phyloP scores from a whole-genome alignment of 768 basidiomycete genomes.

The Psilocybe azurescens region DNA sequence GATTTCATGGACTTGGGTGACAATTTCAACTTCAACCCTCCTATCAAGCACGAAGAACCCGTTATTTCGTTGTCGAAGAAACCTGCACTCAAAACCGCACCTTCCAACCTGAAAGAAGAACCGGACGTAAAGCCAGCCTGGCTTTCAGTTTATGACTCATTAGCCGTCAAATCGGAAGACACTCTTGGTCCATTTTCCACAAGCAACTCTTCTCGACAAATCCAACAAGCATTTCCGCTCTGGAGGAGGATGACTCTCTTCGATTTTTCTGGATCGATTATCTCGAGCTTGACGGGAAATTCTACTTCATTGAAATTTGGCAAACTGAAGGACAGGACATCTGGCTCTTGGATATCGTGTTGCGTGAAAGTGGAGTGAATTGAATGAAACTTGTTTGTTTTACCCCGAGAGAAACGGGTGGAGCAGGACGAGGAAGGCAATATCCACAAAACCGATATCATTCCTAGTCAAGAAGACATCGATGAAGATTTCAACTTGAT shows the following conservation, averaged over 20 bases:
- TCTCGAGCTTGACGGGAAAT: slow-evolving; percentile 81
- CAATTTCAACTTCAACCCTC: slow-evolving; percentile 43
- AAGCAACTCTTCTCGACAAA: slow-evolving; percentile 37
- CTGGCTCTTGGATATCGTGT: slow-evolving; percentile 77
- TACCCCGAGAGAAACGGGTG: slow-evolving; percentile 74
- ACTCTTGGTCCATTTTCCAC: slow-evolving; percentile 54
- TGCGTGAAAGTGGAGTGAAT: slow-evolving; percentile 87
- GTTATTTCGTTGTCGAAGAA: slow-evolving; percentile 31
- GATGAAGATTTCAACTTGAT: slow-evolving; percentile 84
- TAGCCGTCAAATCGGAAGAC: slow-evolving; percentile 66
- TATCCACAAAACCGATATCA: slow-evolving; percentile 73
- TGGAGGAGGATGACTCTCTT: slow-evolving; percentile 85
- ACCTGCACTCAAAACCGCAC: slow-evolving; percentile 15
- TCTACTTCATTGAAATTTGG: slow-evolving; percentile 94
- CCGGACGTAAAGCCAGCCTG: slow-evolving; percentile 59
- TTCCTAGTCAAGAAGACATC: slow-evolving; percentile 74
- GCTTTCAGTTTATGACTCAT: slow-evolving; percentile 78
- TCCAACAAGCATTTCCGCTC: slow-evolving; percentile 53
- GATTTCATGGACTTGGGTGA: slow-evolving; percentile 67
- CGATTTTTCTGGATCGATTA: slow-evolving; percentile 98
- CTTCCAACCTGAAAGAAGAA: slow-evolving; percentile 44
- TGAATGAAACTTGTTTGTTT: slow-evolving; percentile 88
- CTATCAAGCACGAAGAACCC: slow-evolving; percentile 35
- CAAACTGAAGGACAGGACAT: slow-evolving; percentile 83
- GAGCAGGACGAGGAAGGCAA: slow-evolving; percentile 62